Conservation (phyloP, 2,329 filamentous ascomycete genomes). For the Aspergillus sp. region DNA sequence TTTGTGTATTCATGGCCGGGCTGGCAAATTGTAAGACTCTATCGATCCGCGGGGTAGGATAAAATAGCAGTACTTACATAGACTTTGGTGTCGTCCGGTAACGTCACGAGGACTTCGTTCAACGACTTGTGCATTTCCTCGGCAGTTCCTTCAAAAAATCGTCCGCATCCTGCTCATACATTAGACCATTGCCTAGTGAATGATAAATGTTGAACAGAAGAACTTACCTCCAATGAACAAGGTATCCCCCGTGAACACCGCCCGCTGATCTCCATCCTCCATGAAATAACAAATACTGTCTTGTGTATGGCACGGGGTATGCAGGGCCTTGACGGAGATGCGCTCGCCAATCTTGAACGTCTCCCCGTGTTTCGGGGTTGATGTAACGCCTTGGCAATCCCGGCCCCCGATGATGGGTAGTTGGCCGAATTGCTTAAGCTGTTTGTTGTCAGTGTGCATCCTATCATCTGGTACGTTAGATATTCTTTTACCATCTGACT, state of each 20-base stretch:
- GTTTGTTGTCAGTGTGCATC: background rate
- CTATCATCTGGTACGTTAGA: background rate
- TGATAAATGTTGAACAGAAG: constrained; percentile 2
- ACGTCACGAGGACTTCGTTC: constrained; percentile 69
- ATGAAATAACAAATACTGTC: constrained; percentile 95
- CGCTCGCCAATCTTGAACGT: constrained; percentile 71
- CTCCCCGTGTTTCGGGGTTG: constrained; percentile 65
- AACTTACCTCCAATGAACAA: constrained; percentile 77
- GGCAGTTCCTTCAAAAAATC: constrained; percentile 88
- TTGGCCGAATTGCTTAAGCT: constrained; percentile 53
- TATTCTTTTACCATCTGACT: constrained; percentile 56
- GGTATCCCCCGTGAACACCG: constrained; percentile 92
- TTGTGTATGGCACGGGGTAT: constrained; percentile 96
- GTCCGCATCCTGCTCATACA: constrained; percentile 62
- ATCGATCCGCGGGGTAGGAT: background rate
- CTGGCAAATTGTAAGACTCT: constrained; percentile 34
- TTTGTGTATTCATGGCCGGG: constrained; percentile 99
- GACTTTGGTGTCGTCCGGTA: constrained; percentile 87
- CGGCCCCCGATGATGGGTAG: constrained; percentile 80
- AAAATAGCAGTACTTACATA: constrained; percentile 52
- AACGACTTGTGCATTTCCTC: constrained; percentile 88
- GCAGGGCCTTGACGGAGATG: constrained; percentile 76
- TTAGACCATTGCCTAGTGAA: background rate
- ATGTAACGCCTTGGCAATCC: constrained; percentile 71
- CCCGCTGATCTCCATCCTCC: constrained; percentile 65